Base-by-base conservation (phyloP, 306 rosid genomes). In the Parietaria judaica region DNA sequence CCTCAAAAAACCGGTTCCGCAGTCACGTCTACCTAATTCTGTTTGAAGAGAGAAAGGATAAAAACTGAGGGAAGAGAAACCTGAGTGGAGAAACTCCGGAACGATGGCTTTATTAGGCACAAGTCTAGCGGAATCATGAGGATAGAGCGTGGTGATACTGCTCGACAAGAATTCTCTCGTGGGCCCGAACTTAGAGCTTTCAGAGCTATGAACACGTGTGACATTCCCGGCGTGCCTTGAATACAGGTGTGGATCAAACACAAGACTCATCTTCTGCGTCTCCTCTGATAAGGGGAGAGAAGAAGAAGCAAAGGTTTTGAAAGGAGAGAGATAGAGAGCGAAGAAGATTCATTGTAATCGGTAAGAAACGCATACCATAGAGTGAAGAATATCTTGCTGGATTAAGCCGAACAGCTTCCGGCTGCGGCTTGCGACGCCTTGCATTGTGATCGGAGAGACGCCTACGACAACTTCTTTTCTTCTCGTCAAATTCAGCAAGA, bases 381-480 rank as follows among this genome's bases (percentile, higher is more conserved):
- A 74, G 66, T 16, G 94, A 87, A 70, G 83, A 74, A 60, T 81
- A 74, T 48, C 76, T 60, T 23, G 88, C 68, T 48, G 84, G 72
- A 66, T 83, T 84, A 63, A 80, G 52, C 43, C 62, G 78, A 63
- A 72, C 59, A 51, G 80, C 77, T 63, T 79, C 82, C 23, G 79
- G 72, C 60, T 69, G 96, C 41, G 92, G 88, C 78, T 91, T 91
- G 67, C 96, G 98, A 31, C 98, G 98, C 80, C 98, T 86, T 64
- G 98, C 95, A 74, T 91, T 91, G 69, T 91, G 98, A 85, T 91
- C 90, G 15, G 81, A 85, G 50, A 91, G 98, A 65, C 96, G 96
- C n/a, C 75, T 82, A 52, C 96, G 87, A 73, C 96, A 91, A 79
- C 96, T 91, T 80, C 98, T 84, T 75, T 91, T 91, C 68, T 80